Base-by-base conservation (phyloP, 139 green algal genomes). In the Coelastrella sp. region DNA sequence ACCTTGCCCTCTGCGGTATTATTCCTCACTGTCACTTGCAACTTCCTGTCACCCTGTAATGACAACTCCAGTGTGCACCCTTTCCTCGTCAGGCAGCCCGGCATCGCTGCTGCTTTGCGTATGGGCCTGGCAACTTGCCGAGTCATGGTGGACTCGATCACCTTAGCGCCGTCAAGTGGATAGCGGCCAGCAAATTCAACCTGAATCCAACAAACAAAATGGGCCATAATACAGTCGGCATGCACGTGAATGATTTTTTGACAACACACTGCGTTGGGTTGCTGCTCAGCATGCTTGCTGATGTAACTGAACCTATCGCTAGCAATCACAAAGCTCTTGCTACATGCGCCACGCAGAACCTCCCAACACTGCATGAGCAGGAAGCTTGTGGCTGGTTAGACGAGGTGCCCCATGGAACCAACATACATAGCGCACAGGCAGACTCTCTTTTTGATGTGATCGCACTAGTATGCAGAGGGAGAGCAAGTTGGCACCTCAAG, bases 81-180 rank as follows among this genome's bases (percentile, higher is more conserved):
- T 13, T 8, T 47, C 10, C 68, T 22, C 3, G 66, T 13, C 7
- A 68, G 17, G 54, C 83, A 88, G 54, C 47, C 83, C 5, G 83
- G 83, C 83, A 80, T 47, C 13, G 56, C 68, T 54, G 73, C 57
- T 68, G 85, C 85, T 14, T 68, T 54, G 23, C 94, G 92, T 20
- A 97, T 65, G 1, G 93, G 89, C 1, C 95, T 79, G 5, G 92
- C 94, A 7, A 96, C 91, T 79, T 96, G 94, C 16, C 94, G 91
- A 56, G 89, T 97, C 76, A 96, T 88, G 0, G 96, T 80, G 0
- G 86, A 94, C 10, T 73, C 77, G 16, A 96, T 94, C 73, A 96
- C 94, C 86, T 96, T 97, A 77, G 91, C 96, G 0, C 96, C 96
- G 71, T 98, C 96, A 6, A 98, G 90, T 0, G 96, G 91, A 82